A percentile compares a stretch with the other conserved stretches of the same genome.
Conservation (phyloP, 2,329 filamentous ascomycete genomes). For the Neoarthrinium moseri region DNA sequence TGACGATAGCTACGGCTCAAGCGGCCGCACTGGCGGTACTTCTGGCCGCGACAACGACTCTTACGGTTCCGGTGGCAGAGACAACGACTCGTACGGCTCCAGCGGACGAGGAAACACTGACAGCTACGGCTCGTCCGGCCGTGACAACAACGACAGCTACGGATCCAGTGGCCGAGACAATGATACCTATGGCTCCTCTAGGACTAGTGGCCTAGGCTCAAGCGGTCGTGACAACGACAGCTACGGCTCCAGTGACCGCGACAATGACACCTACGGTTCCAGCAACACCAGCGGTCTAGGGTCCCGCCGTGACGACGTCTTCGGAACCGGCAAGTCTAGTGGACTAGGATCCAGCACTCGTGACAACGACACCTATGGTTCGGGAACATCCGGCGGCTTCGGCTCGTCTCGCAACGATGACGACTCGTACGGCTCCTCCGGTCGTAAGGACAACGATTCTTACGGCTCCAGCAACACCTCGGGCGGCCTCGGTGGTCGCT, state of each 20-base stretch:
- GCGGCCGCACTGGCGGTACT: not conserved
- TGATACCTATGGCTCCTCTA: constrained; percentile 14
- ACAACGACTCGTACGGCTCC: constrained; percentile 22
- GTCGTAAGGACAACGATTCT: constrained; percentile 19
- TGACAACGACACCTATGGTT: constrained; percentile 18
- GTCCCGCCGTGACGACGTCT: no score
- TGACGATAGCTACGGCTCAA: not conserved
- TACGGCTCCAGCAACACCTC: constrained; percentile 17
- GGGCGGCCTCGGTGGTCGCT: not conserved
- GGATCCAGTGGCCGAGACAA: constrained; percentile 18
- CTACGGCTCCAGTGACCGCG: constrained; percentile 14
- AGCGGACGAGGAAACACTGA: constrained; percentile 19
- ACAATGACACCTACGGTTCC: constrained; percentile 10
- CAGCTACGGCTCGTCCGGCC: constrained; percentile 20
- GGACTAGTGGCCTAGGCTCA: constrained; percentile 3
- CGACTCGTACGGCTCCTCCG: constrained; percentile 20
- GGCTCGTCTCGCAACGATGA: constrained; percentile 12
- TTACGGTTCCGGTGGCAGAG: constrained; percentile 16
- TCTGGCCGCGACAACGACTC: not conserved
- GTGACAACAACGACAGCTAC: constrained; percentile 11
- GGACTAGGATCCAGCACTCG: no score
- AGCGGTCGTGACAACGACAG: constrained; percentile 5
- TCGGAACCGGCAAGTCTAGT: no score
- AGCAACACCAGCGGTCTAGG: constrained; percentile 23
- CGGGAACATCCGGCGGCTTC: not conserved